Conservation (phyloP, 495 filamentous ascomycete species). For the Xylaria grammica region DNA sequence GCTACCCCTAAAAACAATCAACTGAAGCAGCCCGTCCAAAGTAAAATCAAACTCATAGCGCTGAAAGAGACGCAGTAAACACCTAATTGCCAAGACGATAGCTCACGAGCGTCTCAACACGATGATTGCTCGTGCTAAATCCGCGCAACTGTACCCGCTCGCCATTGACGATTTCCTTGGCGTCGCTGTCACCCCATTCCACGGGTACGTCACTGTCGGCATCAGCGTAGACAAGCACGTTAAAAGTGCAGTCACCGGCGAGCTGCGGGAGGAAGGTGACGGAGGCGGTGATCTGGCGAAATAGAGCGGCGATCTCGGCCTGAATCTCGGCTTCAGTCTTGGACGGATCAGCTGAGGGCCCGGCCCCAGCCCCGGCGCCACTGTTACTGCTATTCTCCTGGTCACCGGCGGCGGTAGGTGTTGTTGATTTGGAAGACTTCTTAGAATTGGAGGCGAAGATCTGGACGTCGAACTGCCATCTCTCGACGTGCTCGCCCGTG, state of each 20-base stretch:
- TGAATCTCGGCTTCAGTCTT: conserved; percentile 95
- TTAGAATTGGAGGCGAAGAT: conserved; percentile 63
- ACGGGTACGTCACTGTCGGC: conserved; percentile 95
- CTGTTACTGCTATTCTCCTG: conserved; percentile 40
- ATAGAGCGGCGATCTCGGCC: conserved; percentile 90
- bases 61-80: not conserved
- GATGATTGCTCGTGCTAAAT: conserved; percentile 92
- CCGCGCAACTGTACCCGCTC: conserved; percentile 95
- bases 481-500: conserved; percentile 91
- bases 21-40: not conserved
- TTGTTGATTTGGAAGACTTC: conserved; percentile 47
- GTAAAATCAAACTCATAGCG: not conserved
- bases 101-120: conserved; percentile 92
- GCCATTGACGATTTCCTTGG: conserved; percentile 94
- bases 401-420: conserved; percentile 58
- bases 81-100: conserved; percentile 64
- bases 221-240: conserved; percentile 96
- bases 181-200: conserved; percentile 98
- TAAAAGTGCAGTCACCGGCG: conserved; percentile 94
- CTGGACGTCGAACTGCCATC: conserved; percentile 98
- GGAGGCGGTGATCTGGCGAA: conserved; percentile 96
- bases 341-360: conserved; percentile 54
- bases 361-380: conserved; percentile 22
- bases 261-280: conserved; percentile 96
- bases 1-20: not conserved